Evolutionary conservation across 31 red algal species (phyloP).

Genomic region (Odonthalia washingtoniensis): DNA sequence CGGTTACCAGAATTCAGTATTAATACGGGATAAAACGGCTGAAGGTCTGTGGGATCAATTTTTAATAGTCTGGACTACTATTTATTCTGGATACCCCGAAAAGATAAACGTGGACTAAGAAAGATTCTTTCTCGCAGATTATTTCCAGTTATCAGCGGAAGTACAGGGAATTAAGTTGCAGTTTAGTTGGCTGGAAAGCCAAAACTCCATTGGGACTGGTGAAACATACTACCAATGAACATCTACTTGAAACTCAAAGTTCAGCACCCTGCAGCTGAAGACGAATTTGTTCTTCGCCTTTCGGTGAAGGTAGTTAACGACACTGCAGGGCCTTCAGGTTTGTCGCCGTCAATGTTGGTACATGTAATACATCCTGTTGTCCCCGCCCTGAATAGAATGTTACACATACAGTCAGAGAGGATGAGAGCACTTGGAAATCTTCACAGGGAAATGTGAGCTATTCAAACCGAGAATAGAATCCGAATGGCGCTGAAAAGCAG

Average conservation of each 20-base stretch:
- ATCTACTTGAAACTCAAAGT: conserved; percentile 17
- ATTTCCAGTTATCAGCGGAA: too few relatives aligned
- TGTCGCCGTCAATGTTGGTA: conserved; percentile 14
- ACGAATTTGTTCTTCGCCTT: conserved; percentile 21
- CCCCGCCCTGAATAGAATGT: neutral
- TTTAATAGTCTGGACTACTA: neutral
- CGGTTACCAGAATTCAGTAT: neutral
- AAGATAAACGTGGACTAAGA: neutral
- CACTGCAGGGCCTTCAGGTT: too few relatives aligned
- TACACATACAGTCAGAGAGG: conserved; percentile 34
- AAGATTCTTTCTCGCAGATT: neutral
- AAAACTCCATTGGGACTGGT: conserved; percentile 59
- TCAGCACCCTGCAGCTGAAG: conserved; percentile 3
- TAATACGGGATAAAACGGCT: neutral
- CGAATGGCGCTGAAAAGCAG: neutral
- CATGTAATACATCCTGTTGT: conserved; percentile 18
- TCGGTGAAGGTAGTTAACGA: too few relatives aligned
- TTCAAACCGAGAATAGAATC: conserved; percentile 15
- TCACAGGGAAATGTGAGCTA: conserved; percentile 13
- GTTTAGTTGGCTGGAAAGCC: conserved; percentile 31
- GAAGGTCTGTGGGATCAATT: neutral
- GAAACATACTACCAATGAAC: conserved; percentile 27
- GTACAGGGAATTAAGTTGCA: conserved; percentile 19
- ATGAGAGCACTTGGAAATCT: conserved; percentile 29
- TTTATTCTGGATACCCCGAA: neutral